Evolutionary conservation across 2,329 filamentous ascomycete genomes (phyloP), one percentile per base, ranked within the genome.

Genomic region (Fusarium scirpi): DNA sequence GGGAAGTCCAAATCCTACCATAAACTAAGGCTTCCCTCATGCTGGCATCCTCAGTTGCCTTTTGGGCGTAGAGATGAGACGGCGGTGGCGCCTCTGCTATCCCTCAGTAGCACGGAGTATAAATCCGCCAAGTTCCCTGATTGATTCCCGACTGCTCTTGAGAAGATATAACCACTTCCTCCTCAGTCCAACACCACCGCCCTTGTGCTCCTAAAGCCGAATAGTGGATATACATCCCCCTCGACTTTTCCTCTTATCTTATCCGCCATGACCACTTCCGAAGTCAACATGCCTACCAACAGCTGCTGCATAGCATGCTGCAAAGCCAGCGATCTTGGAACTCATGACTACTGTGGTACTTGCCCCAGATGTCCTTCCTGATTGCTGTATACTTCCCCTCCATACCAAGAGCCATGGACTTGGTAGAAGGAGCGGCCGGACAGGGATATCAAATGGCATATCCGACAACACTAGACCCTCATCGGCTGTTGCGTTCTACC

Each of bases 341-440:
- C 76, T 12, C 76, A 78, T 58, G 76, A 78, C 64, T 78, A 78
- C 54, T 78, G 76, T 49, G 76, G 76, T 49, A 78, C 76, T 57
- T 78, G 76, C 40, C 73, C 74, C 46, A 72, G 71, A 38, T 78
- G 74, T 59, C 74, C 75, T 13, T 61, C 70, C 55, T 72, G 54
- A 63, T 27, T 41, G 27, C 41, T 25, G 20, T 52, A 27, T 52
- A 29, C 54, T 34, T 30, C 34, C 11, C 22, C 64, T 46, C 13
- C 18, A 52, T 46, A 22, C 12, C 24, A 27, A 53, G n/a, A 43
- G 18, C 24, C 27, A 27, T 45, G 38, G 41, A 25, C 18, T 22
- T 38, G 30, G 20, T 8, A 32, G 18, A 34, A 40, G 7, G 41
- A 34, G 18, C 30, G 34, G 11, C n/a, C 16, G 4, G 47, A 25